Conservation (phyloP, 139 green algal genomes). For the Asterochloris sp. region DNA sequence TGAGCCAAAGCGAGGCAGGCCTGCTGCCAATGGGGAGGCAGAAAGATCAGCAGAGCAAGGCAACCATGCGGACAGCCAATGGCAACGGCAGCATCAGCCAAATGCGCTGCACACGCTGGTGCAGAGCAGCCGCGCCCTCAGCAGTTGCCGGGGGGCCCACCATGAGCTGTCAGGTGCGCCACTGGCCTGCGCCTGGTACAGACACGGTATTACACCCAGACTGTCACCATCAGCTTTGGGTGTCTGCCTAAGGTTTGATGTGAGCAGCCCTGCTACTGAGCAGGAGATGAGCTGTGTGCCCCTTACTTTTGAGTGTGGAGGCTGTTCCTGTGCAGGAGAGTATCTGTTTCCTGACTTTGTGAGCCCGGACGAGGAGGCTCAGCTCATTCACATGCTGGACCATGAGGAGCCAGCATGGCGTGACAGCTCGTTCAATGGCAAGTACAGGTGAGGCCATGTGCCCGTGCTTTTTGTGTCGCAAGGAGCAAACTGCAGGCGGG, state of each 20-base stretch:
- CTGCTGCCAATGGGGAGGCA: too few relatives aligned
- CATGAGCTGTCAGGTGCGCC: neutral
- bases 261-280: neutral
- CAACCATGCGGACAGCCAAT: neutral
- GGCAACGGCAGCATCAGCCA: neutral
- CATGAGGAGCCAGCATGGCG: neutral
- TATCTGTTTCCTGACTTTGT: slow-evolving; percentile 5
- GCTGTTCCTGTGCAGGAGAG: neutral
- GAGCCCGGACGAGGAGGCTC: neutral
- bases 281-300: neutral
- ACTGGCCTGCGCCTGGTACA: neutral
- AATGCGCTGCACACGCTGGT: too few relatives aligned
- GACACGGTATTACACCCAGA: neutral
- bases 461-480: neutral
- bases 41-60: neutral
- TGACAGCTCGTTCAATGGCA: slow-evolving; percentile 11
- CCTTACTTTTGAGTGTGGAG: neutral
- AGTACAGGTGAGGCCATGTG: neutral
- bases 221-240: neutral
- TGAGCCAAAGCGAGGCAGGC: too few relatives aligned
- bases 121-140: too few relatives aligned
- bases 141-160: neutral
- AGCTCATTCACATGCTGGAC: neutral
- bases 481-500: neutral
- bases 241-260: neutral